Base-by-base conservation (phyloP, 2,329 filamentous ascomycete genomes). In the Diaporthe destruens region DNA sequence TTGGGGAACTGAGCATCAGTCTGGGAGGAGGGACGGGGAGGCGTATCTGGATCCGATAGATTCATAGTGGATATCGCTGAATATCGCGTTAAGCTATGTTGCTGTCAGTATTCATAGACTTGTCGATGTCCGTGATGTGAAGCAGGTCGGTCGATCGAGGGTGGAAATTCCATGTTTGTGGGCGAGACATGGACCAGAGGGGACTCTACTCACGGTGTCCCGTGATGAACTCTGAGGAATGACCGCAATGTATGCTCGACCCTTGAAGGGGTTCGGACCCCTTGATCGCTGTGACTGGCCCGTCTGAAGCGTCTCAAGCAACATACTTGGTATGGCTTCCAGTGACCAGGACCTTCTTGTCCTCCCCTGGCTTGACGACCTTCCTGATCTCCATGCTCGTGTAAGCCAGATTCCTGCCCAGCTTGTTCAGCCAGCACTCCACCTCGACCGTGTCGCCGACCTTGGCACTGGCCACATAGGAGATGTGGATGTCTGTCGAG, bases 401-500 rank as follows among this genome's bases (percentile, higher is more conserved):
- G 79, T 93, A 94, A 0, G 90, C 92, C 78, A 95, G 78, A 51
- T 87, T 90, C 9, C 88, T 87, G 0, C 93, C 93, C 2, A 93
- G 89, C 75, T 89, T 91, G 75, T 91, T 89, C 7, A 90, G 90
- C 73, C 83, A 86, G 25, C 90, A 89, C 78, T 92, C 88, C 70
- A 94, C 89, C 84, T 94, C 91, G 44, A 95, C 84, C 76, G 85
- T 86, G 73, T 94, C 92, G 18, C 91, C 92, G 34, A 87, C 84
- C 59, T 84, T 85, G 1, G 92, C 92, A 3, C 88, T 88, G 49
- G 87, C 87, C 70, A 92, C 84, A 77, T 94, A 95, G 66, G 88
- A 90, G 74, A 94, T 87, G 81, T 94, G 92, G 79, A 95, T 94
- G 80, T 95, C 93, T 47, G 91, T 87, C 75, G 90, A 92, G 44